Conservation (phyloP, 495 filamentous ascomycete genomes). For the Aspergillus leporis region DNA sequence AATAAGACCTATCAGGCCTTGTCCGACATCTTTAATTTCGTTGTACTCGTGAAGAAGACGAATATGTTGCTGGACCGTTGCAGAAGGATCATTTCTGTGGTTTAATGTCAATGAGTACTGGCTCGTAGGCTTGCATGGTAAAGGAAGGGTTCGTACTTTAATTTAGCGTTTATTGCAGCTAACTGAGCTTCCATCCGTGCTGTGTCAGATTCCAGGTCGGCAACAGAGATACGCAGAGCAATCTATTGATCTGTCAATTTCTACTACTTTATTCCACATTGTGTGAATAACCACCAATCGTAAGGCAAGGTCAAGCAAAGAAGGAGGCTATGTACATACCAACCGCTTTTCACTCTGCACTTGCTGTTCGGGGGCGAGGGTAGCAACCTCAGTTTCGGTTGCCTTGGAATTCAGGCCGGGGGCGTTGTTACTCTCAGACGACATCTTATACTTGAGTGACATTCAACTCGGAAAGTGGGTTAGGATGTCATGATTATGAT, state of each 20-base stretch:
- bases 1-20: constrained; percentile 71
- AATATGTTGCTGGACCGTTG: constrained; percentile 65
- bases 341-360: constrained; percentile 22
- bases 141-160: constrained; percentile 33
- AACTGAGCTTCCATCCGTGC: constrained; percentile 32
- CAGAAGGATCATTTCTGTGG: constrained; percentile 33
- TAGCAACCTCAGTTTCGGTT: no score
- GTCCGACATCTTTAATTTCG: constrained; percentile 72
- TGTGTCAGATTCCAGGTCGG: constrained; percentile 35
- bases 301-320: not conserved
- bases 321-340: constrained; percentile 5
- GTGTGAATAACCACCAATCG: not conserved
- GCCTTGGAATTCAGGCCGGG: no score
- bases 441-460: constrained; percentile 5
- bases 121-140: not conserved
- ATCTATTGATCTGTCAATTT: constrained; percentile 21
- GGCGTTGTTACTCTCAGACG: not conserved
- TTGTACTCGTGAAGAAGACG: constrained; percentile 73
- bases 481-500: no score
- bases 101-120: not conserved
- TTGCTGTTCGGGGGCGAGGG: constrained; percentile 8
- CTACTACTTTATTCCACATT: not conserved
- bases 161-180: constrained; percentile 29
- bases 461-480: no score
- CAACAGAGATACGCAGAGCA: constrained; percentile 34